Evolutionary conservation across 2,329 filamentous ascomycete genomes (phyloP).

Genomic region (Juglanconis oblonga): DNA sequence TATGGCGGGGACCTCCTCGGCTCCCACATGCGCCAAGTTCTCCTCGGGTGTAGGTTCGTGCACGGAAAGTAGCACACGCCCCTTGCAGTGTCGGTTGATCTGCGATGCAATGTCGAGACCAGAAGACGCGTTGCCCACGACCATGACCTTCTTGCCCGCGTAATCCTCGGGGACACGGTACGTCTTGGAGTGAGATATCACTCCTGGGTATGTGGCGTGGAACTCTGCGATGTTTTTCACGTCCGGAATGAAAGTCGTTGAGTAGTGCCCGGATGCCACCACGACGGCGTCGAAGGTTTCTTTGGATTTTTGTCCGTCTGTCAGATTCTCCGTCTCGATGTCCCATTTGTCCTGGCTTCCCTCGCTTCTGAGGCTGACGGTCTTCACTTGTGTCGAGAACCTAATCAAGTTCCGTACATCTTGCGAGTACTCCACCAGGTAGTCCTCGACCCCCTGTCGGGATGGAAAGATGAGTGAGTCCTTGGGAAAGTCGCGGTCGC

Average conservation of each 20-base stretch:
- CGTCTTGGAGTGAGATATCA: slow-evolving; percentile 73
- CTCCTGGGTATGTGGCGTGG: slow-evolving; percentile 53
- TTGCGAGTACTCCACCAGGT: slow-evolving; percentile 69
- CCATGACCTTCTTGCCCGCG: slow-evolving; percentile 67
- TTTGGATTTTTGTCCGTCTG: not conserved
- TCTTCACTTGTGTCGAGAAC: slow-evolving; percentile 69
- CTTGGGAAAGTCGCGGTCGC: slow-evolving; percentile 63
- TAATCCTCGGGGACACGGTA: slow-evolving; percentile 69
- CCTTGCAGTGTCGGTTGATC: slow-evolving; percentile 58
- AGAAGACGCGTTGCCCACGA: slow-evolving; percentile 82
- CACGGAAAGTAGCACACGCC: slow-evolving; percentile 64
- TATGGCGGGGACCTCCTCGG: slow-evolving; percentile 56
- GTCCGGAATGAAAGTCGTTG: slow-evolving; percentile 63
- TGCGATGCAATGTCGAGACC: slow-evolving; percentile 81
- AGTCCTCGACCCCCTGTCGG: slow-evolving; percentile 67
- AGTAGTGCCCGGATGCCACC: slow-evolving; percentile 73
- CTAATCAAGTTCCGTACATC: slow-evolving; percentile 65
- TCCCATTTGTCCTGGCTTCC: slow-evolving; percentile 54
- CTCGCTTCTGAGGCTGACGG: slow-evolving; percentile 43
- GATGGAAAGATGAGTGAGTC: slow-evolving; percentile 71
- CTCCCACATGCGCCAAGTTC: slow-evolving; percentile 41
- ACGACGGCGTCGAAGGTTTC: slow-evolving; percentile 71
- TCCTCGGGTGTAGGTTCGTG: slow-evolving; percentile 47
- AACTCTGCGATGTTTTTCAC: slow-evolving; percentile 60
- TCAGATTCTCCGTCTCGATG: slow-evolving; percentile 22